These are phyloP conservation scores for Ceratobasidium sp. DNA, from an alignment of 1,284 basidiomycete species.

Conservation along the genomic window DNA sequence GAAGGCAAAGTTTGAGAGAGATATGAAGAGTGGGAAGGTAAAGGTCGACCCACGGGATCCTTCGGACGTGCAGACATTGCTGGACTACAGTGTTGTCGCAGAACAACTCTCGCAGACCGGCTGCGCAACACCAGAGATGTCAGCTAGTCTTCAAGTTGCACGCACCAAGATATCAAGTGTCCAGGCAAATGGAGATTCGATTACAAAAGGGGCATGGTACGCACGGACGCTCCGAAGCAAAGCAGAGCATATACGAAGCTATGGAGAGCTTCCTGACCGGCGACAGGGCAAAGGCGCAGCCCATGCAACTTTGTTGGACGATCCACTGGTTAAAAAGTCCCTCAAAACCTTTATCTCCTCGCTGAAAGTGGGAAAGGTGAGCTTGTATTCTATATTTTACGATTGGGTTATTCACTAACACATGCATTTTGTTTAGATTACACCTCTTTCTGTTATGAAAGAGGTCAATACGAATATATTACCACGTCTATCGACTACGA, in stretches of 20 bases:
- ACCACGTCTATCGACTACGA: not conserved
- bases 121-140: not conserved
- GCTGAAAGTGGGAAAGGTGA: not conserved
- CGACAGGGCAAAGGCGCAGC: not conserved
- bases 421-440: not conserved
- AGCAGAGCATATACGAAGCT: too few relatives aligned
- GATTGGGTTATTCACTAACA: too few relatives aligned
- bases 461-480: conserved; percentile 3
- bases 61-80: not conserved
- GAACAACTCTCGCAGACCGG: not conserved
- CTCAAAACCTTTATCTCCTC: not conserved
- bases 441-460: not conserved
- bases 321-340: not conserved
- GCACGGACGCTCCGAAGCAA: not conserved
- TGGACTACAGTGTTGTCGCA: not conserved
- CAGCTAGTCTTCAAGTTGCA: not conserved
- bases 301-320: not conserved
- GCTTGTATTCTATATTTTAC: not conserved
- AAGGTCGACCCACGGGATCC: not conserved
- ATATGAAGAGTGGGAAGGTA: not conserved
- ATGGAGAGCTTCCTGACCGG: too few relatives aligned
- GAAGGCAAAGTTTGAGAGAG: not conserved
- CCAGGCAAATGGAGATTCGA: not conserved
- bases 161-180: not conserved
- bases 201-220: not conserved